A percentile compares a stretch with the other conserved stretches of the same genome.
Evolutionary conservation across 2,329 filamentous ascomycete genomes (phyloP).

Genomic region (Colletotrichum sp.): DNA sequence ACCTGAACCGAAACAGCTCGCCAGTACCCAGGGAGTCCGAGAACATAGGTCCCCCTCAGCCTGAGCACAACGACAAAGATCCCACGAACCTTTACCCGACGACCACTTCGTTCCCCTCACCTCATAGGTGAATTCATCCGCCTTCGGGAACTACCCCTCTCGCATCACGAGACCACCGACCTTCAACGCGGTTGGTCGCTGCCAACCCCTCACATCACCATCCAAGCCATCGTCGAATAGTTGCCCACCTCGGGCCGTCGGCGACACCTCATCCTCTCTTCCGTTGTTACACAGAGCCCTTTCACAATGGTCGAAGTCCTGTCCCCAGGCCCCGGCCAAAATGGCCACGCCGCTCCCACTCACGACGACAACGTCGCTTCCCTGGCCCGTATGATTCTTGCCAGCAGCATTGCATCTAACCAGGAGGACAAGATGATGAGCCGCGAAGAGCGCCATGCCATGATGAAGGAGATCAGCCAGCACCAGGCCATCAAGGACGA

Average conservation of each 20-base stretch:
- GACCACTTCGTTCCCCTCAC: background rate
- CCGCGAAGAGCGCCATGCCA: slow-evolving; percentile 46
- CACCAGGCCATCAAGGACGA: slow-evolving; percentile 43
- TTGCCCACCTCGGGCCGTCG: background rate
- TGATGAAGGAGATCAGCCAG: slow-evolving; percentile 40
- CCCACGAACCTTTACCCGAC: background rate
- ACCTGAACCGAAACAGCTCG: background rate
- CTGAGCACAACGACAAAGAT: background rate
- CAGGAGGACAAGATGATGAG: slow-evolving; percentile 31
- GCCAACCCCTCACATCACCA: background rate
- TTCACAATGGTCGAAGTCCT: slow-evolving; percentile 38
- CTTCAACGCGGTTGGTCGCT: background rate
- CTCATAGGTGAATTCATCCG: background rate
- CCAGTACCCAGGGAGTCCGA: background rate
- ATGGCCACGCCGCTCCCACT: slow-evolving; percentile 15
- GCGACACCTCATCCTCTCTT: background rate
- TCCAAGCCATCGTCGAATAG: slow-evolving; percentile 1
- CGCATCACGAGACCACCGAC: background rate
- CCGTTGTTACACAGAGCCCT: background rate
- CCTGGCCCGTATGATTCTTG: slow-evolving; percentile 21
- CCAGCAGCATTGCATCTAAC: slow-evolving; percentile 21
- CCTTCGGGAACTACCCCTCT: background rate
- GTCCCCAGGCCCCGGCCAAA: slow-evolving; percentile 22
- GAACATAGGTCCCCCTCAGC: background rate
- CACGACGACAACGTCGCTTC: slow-evolving; percentile 22